Conservation (phyloP, 2,329 filamentous ascomycete genomes). For the Fusarium armeniacum region DNA sequence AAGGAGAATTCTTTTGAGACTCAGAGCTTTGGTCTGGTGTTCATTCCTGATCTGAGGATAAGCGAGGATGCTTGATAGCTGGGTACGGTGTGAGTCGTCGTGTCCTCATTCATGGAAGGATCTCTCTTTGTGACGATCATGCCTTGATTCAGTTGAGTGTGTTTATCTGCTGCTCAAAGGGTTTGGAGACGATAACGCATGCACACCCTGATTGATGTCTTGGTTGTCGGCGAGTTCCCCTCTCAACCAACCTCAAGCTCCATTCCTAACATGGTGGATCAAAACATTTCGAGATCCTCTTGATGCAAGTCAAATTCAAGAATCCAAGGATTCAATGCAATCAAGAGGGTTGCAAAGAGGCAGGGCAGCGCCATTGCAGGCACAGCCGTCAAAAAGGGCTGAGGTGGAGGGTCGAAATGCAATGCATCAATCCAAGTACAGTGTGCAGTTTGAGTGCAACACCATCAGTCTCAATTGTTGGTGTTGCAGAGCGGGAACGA, state of each 20-base stretch:
- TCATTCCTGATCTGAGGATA: constrained; percentile 15
- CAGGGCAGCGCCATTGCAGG: constrained; percentile 46
- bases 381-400: constrained; percentile 50
- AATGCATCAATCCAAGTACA: constrained; percentile 33
- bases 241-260: neutral
- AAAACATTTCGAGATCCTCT: constrained; percentile 6
- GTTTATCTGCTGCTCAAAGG: constrained; percentile 27
- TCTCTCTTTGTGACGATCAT: constrained; percentile 18
- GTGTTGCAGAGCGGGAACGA: constrained; percentile 10
- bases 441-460: constrained; percentile 13
- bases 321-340: neutral
- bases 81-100: constrained; percentile 15
- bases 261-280: constrained; percentile 9
- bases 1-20: constrained; percentile 17
- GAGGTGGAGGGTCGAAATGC: constrained; percentile 49
- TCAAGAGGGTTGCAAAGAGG: constrained; percentile 34
- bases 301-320: neutral
- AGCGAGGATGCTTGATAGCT: constrained; percentile 8
- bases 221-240: constrained; percentile 10
- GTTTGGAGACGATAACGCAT: constrained; percentile 9
- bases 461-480: constrained; percentile 21
- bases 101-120: constrained; percentile 6
- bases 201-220: constrained; percentile 2
- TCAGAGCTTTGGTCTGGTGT: constrained; percentile 20
- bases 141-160: constrained; percentile 5